Evolutionary conservation across 2,329 filamentous ascomycete genomes (phyloP), one percentile per base, ranked within the genome.

Genomic region (Aaosphaeria arxii): DNA sequence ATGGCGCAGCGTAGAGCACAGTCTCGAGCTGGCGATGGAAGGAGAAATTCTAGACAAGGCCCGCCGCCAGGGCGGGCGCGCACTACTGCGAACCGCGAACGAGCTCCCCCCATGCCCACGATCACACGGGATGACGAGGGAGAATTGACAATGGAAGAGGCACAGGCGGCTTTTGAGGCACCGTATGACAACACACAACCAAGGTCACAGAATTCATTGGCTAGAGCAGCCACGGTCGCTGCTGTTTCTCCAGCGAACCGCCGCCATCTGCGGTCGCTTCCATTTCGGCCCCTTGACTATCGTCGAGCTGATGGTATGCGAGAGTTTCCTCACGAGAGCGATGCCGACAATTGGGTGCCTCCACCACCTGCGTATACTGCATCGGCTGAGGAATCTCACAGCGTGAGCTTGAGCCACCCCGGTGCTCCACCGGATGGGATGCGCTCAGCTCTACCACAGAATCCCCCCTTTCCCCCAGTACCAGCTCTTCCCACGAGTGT

Each of bases 321-420:
- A 39, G 86, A 91, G 59, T 79, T 90, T 57, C 89, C 89, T 4
- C 88, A 94, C 66, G 89, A 94, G 69, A 92, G 88, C 54, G 89
- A 94, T 64, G 88, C 89, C 4, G 89, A 94, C 60, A 89, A 91
- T 58, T 95, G 89, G 89, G 87, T 91, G 4, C 88, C 89, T 5
- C 89, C 89, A 5, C 89, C 89, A 6, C 89, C 89, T 3, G 88
- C 88, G 1, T 95, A 95, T 59, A 82, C 84, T 38, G 81, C 82
- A 46, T 84, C 87, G 0, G 70, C 72, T n/a, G 64, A 74, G 40
- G 69, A 62, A 40, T 54, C 66, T 11, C 55, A 61, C n/a, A 70
- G 66, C 40, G 62, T 70, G 36, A 71, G 67, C 49, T 49, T 71
- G 11, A 71, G 64, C 40, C 64, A 69, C 51, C 66, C 66, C 1